Conservation (phyloP, 495 filamentous ascomycete genomes). For the Aspergillus biplanus region DNA sequence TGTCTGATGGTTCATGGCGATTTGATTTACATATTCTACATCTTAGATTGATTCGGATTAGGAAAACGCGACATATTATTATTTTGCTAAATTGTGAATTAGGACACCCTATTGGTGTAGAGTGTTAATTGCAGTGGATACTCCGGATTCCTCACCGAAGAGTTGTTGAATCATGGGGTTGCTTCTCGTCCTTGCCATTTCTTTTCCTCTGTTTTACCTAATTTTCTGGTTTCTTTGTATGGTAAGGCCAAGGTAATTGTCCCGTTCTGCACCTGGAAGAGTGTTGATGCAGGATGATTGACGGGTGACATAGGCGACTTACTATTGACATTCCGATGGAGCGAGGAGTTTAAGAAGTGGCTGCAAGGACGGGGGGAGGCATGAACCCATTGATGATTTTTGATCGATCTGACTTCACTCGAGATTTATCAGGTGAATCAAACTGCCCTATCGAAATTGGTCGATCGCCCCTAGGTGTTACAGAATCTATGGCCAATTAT, state of each 20-base stretch:
- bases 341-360: background rate
- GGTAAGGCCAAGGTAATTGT: too few relatives aligned
- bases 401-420: background rate
- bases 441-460: conserved; percentile 5
- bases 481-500: background rate
- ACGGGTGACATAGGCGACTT: background rate
- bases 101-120: background rate
- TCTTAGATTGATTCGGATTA: conserved; percentile 9
- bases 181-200: background rate
- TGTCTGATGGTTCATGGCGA: conserved; percentile 16
- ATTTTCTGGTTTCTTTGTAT: too few relatives aligned
- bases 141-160: background rate
- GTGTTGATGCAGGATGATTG: background rate
- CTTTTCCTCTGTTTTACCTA: too few relatives aligned
- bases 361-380: background rate
- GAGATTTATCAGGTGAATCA: conserved; percentile 1
- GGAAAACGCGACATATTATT: background rate
- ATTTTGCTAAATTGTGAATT: background rate
- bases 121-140: background rate
- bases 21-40: conserved; percentile 4
- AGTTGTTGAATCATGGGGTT: background rate
- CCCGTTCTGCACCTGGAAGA: background rate
- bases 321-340: conserved; percentile 1
- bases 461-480: background rate
- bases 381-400: background rate